Base-by-base conservation (phyloP, 1,139 yeast genomes). In the Yarrowia galli region DNA sequence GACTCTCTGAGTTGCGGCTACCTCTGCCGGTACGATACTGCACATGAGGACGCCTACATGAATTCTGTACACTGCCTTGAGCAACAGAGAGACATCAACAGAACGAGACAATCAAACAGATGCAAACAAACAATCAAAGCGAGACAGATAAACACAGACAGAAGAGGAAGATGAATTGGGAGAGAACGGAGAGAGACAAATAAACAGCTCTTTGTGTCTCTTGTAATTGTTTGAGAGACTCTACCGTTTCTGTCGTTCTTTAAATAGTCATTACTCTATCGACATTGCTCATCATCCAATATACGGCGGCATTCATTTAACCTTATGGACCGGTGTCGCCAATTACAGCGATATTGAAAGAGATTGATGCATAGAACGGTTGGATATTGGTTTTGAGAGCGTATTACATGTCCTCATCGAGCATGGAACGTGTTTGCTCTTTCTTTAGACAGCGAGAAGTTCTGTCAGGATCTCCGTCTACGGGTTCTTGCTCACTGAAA, bases 1-100 rank as follows among this genome's bases (percentile, higher is more conserved):
- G 48, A 13, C 51, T 23, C 13, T 25, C 32, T 8, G 35, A 25
- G 20, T 46, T 46, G 49, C 49, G 51, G 48, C 35, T 16, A 23
- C 35, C 15, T 9, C 35, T 16, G 51, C 35, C 35, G 20, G 35
- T n/a, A 48, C 36, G 36, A 48, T 46, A 25, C 35, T 16, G 53
- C 38, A 48, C 53, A 48, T 48, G 38, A 48, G 53, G 53, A n/a
- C 20, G 58, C 42, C 58, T 51, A 51, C 58, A 51, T 51, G 28
- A 51, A 15, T 35, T 20, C 58, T 51, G 58, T 51, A 35, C 58
- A 51, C 58, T 32, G 58, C 58, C 58, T 51, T 20, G 42, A 25
- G 38, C 36, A 25, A 25, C 53, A 45, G 58, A 45, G 58, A 32
- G 58, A 51, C 42, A 51, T 20, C 6, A 20, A 35, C 58, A 51